These are phyloP conservation scores for Talaromyces amestolkiae DNA, from an alignment of 2,329 filamentous ascomycete species.

Conservation along the genomic window DNA sequence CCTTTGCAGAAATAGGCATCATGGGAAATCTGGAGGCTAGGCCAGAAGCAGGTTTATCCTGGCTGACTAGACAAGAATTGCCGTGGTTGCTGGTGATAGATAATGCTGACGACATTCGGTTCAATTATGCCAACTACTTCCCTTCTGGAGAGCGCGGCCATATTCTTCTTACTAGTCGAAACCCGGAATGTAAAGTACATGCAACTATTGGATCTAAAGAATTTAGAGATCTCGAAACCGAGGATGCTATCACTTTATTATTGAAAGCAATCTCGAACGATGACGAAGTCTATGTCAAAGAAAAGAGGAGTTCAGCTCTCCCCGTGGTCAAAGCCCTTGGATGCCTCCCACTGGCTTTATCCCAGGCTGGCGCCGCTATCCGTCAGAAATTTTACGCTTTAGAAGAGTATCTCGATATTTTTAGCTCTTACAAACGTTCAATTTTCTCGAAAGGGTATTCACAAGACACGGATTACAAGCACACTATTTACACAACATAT, in stretches of 20 bases:
- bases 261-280: neutral
- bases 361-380: slow-evolving; percentile 29
- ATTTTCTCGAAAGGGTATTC: neutral
- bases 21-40: neutral
- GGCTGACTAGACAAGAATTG: slow-evolving; percentile 10
- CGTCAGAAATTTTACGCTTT: neutral
- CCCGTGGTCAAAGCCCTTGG: slow-evolving; percentile 23
- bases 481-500: neutral
- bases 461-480: neutral
- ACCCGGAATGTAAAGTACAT: slow-evolving; percentile 30
- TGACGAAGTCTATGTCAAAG: slow-evolving; percentile 11
- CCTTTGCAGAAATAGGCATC: neutral
- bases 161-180: slow-evolving; percentile 41
- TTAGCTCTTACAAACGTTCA: neutral
- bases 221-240: slow-evolving; percentile 21
- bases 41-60: neutral
- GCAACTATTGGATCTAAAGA: slow-evolving; percentile 29
- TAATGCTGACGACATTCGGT: slow-evolving; percentile 41
- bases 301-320: neutral
- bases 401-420: slow-evolving; percentile 2
- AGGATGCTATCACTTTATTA: neutral
- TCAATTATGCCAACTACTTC: slow-evolving; percentile 33
- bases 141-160: slow-evolving; percentile 33
- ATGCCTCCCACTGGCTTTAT: slow-evolving; percentile 28
- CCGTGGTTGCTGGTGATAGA: slow-evolving; percentile 41